Conservation (phyloP, 495 filamentous ascomycete species). For the Xylaria intraflava region DNA sequence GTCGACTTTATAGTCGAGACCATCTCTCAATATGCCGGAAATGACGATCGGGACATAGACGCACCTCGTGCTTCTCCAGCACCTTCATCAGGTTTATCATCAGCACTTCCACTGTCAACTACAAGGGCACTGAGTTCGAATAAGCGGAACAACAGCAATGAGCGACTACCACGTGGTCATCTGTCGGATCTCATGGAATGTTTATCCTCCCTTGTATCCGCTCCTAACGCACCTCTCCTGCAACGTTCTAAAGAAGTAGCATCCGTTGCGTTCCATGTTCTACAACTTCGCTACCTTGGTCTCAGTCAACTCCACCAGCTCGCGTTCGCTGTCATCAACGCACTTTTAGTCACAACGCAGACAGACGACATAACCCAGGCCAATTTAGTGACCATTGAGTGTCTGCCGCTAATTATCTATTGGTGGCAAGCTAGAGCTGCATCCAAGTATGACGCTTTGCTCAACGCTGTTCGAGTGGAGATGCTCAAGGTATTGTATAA, state of each 20-base stretch:
- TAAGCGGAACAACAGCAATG: conserved; percentile 12
- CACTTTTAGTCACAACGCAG: conserved; percentile 55
- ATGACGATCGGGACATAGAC: conserved; percentile 28
- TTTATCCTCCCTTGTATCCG: conserved; percentile 56
- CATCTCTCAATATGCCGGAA: conserved; percentile 38
- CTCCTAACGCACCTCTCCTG: conserved; percentile 65
- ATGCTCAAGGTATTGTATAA: conserved; percentile 65
- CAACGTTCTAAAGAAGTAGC: conserved; percentile 53
- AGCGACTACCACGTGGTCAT: conserved; percentile 15
- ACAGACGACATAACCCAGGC: conserved; percentile 61
- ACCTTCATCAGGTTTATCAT: conserved; percentile 22
- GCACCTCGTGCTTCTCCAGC: conserved; percentile 36
- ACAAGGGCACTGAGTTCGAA: conserved; percentile 23
- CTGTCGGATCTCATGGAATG: conserved; percentile 55
- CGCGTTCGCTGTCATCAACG: conserved; percentile 70
- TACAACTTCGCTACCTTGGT: conserved; percentile 51
- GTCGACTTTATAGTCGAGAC: conserved; percentile 60
- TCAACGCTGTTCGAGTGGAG: conserved; percentile 51
- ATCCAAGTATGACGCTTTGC: conserved; percentile 61
- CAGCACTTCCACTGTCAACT: conserved; percentile 23
- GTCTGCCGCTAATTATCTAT: conserved; percentile 64
- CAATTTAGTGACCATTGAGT: conserved; percentile 45
- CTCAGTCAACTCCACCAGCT: conserved; percentile 58
- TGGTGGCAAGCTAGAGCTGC: conserved; percentile 67
- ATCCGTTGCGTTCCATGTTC: conserved; percentile 51